Percentiles rank a stretch among this genome's conserved stretches.
Evolutionary conservation across 2,329 filamentous ascomycete species (phyloP).

Genomic region (Onygena corvina): DNA sequence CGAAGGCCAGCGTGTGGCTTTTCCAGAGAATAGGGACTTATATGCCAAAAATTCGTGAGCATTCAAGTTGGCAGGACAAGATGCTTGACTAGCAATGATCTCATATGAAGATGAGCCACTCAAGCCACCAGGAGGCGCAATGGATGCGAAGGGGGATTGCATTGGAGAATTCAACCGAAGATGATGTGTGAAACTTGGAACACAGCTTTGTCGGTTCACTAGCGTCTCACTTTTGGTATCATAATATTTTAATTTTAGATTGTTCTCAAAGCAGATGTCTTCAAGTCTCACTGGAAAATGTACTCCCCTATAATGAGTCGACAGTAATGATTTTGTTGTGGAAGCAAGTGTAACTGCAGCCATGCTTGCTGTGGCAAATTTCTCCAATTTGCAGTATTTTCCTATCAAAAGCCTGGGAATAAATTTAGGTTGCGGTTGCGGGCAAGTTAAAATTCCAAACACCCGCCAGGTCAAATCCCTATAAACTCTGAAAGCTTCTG

Average conservation of each 20-base stretch:
- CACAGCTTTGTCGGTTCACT: slow-evolving; percentile 22
- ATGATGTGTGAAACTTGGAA: slow-evolving; percentile 37
- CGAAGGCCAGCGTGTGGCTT: slow-evolving; percentile 36
- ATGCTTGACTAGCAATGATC: slow-evolving; percentile 35
- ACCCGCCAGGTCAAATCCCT: slow-evolving; percentile 41
- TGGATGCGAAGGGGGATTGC: slow-evolving; percentile 26
- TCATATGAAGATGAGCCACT: slow-evolving; percentile 41
- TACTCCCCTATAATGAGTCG: slow-evolving; percentile 39
- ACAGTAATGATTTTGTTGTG: slow-evolving; percentile 35
- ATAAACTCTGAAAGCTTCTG: slow-evolving; percentile 38
- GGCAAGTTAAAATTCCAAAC: not conserved
- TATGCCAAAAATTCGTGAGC: slow-evolving; percentile 41
- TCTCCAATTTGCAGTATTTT: slow-evolving; percentile 25
- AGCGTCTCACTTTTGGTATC: slow-evolving; percentile 33
- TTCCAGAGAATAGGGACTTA: slow-evolving; percentile 36
- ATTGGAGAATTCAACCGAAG: slow-evolving; percentile 31
- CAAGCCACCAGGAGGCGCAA: slow-evolving; percentile 25
- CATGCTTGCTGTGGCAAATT: slow-evolving; percentile 15
- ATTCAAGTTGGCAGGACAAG: slow-evolving; percentile 37
- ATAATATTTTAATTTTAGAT: slow-evolving; percentile 38
- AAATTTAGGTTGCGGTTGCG: not conserved
- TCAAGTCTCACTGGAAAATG: slow-evolving; percentile 32
- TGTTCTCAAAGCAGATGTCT: slow-evolving; percentile 38
- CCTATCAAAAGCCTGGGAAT: slow-evolving; percentile 22
- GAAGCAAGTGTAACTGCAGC: slow-evolving; percentile 34